Evolutionary conservation across 2,329 filamentous ascomycete species (phyloP), one percentile per base, ranked within the genome.

Genomic region (Calonectria hongkongensis): DNA sequence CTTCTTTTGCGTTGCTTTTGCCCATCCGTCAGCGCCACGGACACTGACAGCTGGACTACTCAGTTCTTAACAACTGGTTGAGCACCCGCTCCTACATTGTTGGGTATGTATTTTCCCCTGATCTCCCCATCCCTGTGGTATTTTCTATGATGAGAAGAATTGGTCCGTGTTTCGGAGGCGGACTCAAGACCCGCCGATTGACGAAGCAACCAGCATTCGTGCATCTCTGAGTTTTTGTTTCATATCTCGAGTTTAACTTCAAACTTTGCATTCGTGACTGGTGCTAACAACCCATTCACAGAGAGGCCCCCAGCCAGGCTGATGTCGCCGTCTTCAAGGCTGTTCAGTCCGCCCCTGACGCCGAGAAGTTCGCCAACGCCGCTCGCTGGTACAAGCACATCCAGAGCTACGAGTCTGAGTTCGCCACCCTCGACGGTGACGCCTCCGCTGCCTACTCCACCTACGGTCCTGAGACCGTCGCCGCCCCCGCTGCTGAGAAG

Each of bases 331-430:
- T 92, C 88, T 98, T 94, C 94, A 98, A 98, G 92, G 94, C 94
- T 83, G 87, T 98, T 85, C 92, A 90, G 83, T 87, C 89, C 80
- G 87, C 92, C 73, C 97, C 97, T 81, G 92, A 94, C 80, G 91
- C 94, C 82, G 89, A 90, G 86, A 98, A 98, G 90, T 98, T 94
- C 92, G 95, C 96, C 83, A 90, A 98, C 89, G 95, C 94, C 83
- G 95, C 95, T 84, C 94, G 97, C 87, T 99, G 97, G 97, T 98
- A 98, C 93, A 98, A 97, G 92, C 96, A 99, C 92, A 95, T 98
- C 84, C 92, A 94, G 86, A 94, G 94, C 81, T 98, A 94, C 89
- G 93, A 97, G 91, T 90, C 94, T 80, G 96, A 98, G 87, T 98
- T 98, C 89, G 90, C 94, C 82, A 94, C 92, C 78, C 94, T 99